phyloP scores from a whole-genome alignment of 1,284 basidiomycete genomes.

The Somion occarium region DNA sequence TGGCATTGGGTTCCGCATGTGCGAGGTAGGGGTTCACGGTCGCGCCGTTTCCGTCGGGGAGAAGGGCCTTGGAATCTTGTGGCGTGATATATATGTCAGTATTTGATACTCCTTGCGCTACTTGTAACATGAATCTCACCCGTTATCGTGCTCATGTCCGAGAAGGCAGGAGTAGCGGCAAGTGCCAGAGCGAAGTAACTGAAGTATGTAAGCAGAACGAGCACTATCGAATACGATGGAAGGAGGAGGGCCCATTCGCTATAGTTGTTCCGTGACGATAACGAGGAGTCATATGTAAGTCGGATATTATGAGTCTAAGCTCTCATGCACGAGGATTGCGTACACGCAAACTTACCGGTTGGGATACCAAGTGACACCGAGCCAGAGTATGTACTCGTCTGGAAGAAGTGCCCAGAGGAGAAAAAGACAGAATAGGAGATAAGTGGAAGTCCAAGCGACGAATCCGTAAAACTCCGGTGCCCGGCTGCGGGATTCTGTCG shows the following conservation, averaged over 20 bases:
- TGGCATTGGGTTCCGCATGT: constrained; percentile 39
- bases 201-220: constrained; percentile 75
- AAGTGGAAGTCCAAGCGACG: constrained; percentile 78
- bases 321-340: constrained; percentile 4
- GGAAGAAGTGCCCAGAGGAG: constrained; percentile 61
- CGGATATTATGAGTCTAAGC: constrained; percentile 1
- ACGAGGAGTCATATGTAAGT: constrained; percentile 6
- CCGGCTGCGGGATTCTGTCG: constrained; percentile 46
- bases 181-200: constrained; percentile 75
- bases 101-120: constrained; percentile 7
- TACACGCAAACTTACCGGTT: constrained; percentile 51
- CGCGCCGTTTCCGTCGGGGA: constrained; percentile 31
- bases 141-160: constrained; percentile 59
- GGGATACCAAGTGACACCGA: constrained; percentile 85
- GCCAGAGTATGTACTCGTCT: constrained; percentile 46
- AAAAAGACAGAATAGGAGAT: constrained; percentile 65
- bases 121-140: constrained; percentile 21
- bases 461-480: constrained; percentile 86
- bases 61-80: constrained; percentile 49
- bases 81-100: constrained; percentile 12
- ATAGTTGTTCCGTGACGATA: constrained; percentile 3
- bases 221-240: constrained; percentile 75
- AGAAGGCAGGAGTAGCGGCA: constrained; percentile 65
- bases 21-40: constrained; percentile 41
- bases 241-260: constrained; percentile 79